These are phyloP conservation scores for Pseudofabraea citricarpa DNA, from an alignment of 2,329 filamentous ascomycete species.

Conservation along the genomic window DNA sequence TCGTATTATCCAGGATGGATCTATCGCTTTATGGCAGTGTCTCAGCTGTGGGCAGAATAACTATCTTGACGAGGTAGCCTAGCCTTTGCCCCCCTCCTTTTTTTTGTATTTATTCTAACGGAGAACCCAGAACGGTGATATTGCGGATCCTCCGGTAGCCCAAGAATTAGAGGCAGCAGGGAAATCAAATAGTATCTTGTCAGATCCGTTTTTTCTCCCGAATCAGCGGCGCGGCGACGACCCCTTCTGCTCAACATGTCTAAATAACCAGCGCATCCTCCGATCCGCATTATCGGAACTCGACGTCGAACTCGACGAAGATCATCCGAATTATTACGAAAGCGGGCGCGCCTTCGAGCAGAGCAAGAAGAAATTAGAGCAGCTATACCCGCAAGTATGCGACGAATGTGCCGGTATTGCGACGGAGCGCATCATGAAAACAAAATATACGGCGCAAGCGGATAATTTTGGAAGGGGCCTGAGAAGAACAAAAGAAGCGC, in stretches of 20 bases:
- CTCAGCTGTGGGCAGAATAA: conserved; percentile 80
- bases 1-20: conserved; percentile 50
- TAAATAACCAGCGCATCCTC: conserved; percentile 84
- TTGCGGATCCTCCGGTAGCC: conserved; percentile 75
- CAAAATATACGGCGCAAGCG: conserved; percentile 64
- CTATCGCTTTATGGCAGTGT: conserved; percentile 66
- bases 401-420: conserved; percentile 72
- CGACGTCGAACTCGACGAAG: conserved; percentile 59
- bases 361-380: conserved; percentile 70
- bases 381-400: conserved; percentile 86
- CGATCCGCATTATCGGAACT: conserved; percentile 75
- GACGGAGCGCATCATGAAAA: conserved; percentile 60
- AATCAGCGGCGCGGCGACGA: conserved; percentile 28
- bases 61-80: conserved; percentile 74
- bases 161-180: conserved; percentile 42
- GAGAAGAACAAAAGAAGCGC: conserved; percentile 57
- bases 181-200: conserved; percentile 42
- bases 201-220: conserved; percentile 28
- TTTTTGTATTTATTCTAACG: conserved; percentile 7
- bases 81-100: not conserved
- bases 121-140: conserved; percentile 67
- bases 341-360: conserved; percentile 65
- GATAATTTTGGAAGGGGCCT: conserved; percentile 17
- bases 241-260: conserved; percentile 70
- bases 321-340: conserved; percentile 60